phyloP scores from a whole-genome alignment of 139 green algal genomes.

The Chlorella ohadii region DNA sequence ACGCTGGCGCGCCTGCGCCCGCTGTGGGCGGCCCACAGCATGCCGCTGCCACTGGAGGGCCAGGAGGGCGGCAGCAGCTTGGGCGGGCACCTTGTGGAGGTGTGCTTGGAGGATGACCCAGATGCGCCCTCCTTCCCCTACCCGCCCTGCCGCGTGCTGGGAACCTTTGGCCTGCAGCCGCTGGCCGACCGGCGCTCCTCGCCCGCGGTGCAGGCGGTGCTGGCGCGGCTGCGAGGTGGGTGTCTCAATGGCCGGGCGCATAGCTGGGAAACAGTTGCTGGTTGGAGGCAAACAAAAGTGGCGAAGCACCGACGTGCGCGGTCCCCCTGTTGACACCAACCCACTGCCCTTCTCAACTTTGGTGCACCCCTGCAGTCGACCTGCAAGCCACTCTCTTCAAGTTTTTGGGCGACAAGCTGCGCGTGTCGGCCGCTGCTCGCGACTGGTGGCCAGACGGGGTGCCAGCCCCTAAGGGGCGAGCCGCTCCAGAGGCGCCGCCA shows the following conservation, averaged over 20 bases:
- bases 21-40: slow-evolving; percentile 23
- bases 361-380: slow-evolving; percentile 22
- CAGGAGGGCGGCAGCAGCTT: not conserved
- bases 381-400: slow-evolving; percentile 10
- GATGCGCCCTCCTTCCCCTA: slow-evolving; percentile 29
- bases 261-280: too few relatives aligned
- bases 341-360: too few relatives aligned
- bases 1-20: not conserved
- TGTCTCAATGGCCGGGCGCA: too few relatives aligned
- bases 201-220: slow-evolving; percentile 9
- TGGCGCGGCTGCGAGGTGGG: slow-evolving; percentile 26
- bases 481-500: not conserved
- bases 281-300: too few relatives aligned
- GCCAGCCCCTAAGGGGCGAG: not conserved
- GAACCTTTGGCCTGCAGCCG: slow-evolving; percentile 6
- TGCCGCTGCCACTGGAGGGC: slow-evolving; percentile 6
- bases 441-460: slow-evolving; percentile 30
- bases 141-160: slow-evolving; percentile 31
- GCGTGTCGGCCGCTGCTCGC: not conserved
- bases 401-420: not conserved
- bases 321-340: too few relatives aligned
- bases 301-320: too few relatives aligned
- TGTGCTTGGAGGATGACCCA: slow-evolving; percentile 31
- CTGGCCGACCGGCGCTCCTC: not conserved
- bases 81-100: not conserved